These are phyloP conservation scores for Yamadazyma songkhlaensis DNA, from an alignment of 1,139 yeast species.

Conservation along the genomic window DNA sequence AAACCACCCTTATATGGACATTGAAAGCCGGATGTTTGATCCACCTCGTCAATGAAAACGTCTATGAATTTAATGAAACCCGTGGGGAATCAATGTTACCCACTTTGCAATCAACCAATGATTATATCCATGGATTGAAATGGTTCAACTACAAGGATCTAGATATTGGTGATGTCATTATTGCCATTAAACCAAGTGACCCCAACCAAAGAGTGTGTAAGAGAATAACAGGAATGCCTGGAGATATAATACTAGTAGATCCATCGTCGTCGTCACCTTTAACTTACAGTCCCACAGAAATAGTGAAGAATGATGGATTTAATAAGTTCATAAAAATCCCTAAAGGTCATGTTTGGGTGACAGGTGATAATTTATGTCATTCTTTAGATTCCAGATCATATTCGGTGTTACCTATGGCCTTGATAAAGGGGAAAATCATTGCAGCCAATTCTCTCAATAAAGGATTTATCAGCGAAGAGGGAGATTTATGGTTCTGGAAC, in stretches of 20 bases:
- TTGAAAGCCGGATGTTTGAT: slow-evolving; percentile 65
- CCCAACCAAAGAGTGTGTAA: slow-evolving; percentile 87
- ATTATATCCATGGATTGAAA: slow-evolving; percentile 79
- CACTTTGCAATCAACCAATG: slow-evolving; percentile 70
- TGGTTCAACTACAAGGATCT: slow-evolving; percentile 49
- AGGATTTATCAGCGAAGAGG: slow-evolving; percentile 25
- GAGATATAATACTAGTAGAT: slow-evolving; percentile 77
- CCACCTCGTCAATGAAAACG: slow-evolving; percentile 62
- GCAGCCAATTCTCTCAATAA: slow-evolving; percentile 53
- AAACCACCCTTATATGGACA: slow-evolving; percentile 42
- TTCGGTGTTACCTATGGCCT: slow-evolving; percentile 82
- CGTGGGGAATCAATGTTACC: slow-evolving; percentile 96
- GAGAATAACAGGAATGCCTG: slow-evolving; percentile 94
- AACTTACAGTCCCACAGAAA: slow-evolving; percentile 36
- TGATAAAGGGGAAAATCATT: slow-evolving; percentile 84
- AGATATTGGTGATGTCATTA: slow-evolving; percentile 81
- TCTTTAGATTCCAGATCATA: slow-evolving; percentile 91
- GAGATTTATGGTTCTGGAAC: slow-evolving; percentile 44
- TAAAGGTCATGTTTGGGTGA: slow-evolving; percentile 94
- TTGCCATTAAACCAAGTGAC: slow-evolving; percentile 87
- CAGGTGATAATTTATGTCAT: slow-evolving; percentile 88
- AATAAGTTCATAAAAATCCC: slow-evolving; percentile 69
- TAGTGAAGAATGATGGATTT: slow-evolving; percentile 40
- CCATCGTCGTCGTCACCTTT: slow-evolving; percentile 64
- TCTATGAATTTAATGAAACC: slow-evolving; percentile 78